A percentile compares a stretch with the other conserved stretches of the same genome.
Evolutionary conservation across 495 filamentous ascomycete species (phyloP).

Genomic region (Hypoxylon trugodes): DNA sequence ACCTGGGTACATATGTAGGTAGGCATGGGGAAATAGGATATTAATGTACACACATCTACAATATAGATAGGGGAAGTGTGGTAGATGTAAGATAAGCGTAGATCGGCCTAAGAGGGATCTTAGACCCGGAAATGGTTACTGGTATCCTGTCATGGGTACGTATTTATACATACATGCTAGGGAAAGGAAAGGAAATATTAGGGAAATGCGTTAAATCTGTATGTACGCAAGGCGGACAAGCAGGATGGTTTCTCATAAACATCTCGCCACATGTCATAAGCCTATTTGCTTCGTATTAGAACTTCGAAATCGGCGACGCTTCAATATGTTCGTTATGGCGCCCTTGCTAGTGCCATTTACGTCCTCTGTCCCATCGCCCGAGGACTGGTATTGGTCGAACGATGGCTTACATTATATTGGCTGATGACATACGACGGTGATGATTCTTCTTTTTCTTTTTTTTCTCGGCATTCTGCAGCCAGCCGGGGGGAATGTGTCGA

Average conservation of each 20-base stretch:
- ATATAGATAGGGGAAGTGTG: no score
- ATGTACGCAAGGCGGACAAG: neutral
- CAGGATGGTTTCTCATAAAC: neutral
- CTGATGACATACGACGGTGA: conserved; percentile 25
- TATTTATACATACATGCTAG: neutral
- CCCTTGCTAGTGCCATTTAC: conserved; percentile 9
- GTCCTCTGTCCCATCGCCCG: neutral
- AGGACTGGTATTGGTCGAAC: conserved; percentile 20
- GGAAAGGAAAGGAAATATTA: no score
- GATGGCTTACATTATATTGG: conserved; percentile 17
- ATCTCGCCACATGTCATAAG: conserved; percentile 33
- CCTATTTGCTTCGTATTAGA: conserved; percentile 20
- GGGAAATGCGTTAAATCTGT: no score
- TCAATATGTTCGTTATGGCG: neutral
- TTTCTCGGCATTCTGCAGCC: neutral
- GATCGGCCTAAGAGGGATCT: conserved; percentile 8
- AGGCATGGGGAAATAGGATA: no score
- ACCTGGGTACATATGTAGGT: conserved; percentile 2
- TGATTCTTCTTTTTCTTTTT: neutral
- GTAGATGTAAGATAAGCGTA: conserved; percentile 10
- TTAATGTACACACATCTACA: no score
- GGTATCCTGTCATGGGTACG: neutral
- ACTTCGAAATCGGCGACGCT: neutral
- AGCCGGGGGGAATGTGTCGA: neutral
- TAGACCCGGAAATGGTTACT: neutral